Conservation (phyloP, 345 rosid species). For the Rhizophora mangle region DNA sequence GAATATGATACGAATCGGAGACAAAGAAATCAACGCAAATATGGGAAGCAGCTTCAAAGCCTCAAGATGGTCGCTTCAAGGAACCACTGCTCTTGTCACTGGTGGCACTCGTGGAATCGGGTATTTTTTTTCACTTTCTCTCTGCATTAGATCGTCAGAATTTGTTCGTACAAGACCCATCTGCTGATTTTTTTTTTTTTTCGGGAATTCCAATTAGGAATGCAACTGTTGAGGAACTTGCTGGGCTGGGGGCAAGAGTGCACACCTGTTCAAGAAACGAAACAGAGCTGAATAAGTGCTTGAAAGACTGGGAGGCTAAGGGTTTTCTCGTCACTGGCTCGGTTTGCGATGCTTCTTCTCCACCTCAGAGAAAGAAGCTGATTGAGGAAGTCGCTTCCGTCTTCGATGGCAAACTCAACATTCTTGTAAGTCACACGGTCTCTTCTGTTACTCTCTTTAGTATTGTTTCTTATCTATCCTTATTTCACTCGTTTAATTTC, state of each 20-base stretch:
- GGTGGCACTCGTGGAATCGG: constrained; percentile 96
- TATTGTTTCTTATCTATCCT: too few species aligned
- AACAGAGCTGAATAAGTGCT: constrained; percentile 51
- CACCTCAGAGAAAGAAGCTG: constrained; percentile 50
- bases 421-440: constrained; percentile 45
- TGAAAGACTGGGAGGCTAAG: constrained; percentile 52
- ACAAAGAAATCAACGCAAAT: constrained; percentile 11
- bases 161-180: background rate
- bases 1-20: too few species aligned
- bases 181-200: background rate
- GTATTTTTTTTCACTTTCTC: constrained; percentile 24
- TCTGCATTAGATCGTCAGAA: too few species aligned
- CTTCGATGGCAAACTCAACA: constrained; percentile 58
- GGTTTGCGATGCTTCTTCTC: constrained; percentile 59
- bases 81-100: constrained; percentile 71
- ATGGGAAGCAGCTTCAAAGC: constrained; percentile 28
- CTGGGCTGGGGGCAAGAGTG: constrained; percentile 61
- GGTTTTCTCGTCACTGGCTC: constrained; percentile 70
- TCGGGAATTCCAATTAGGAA: constrained; percentile 30
- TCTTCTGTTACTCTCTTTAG: too few species aligned
- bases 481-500: too few species aligned
- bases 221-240: constrained; percentile 72
- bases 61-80: constrained; percentile 66
- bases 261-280: constrained; percentile 80
- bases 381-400: constrained; percentile 47